Evolutionary conservation across 768 basidiomycete genomes (phyloP).

Genomic region (Omphalotus guepiniiformis): DNA sequence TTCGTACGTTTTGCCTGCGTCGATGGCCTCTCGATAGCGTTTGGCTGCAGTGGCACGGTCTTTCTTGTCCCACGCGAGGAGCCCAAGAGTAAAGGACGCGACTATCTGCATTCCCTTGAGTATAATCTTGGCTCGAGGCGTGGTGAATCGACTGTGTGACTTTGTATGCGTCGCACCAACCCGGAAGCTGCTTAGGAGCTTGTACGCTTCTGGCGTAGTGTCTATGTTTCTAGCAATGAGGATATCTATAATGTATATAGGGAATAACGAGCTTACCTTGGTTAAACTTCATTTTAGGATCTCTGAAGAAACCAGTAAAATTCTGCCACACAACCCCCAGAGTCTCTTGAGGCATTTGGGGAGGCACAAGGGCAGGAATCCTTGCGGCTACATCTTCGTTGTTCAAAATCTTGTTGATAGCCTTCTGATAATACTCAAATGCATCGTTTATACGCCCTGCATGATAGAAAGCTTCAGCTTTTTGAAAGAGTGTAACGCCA

Average conservation of each 20-base stretch:
- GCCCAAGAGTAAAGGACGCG: conserved; percentile 23
- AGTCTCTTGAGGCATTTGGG: conserved; percentile 19
- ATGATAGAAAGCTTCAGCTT: conserved; percentile 11
- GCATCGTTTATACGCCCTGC: conserved; percentile 15
- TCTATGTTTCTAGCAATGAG: conserved; percentile 2
- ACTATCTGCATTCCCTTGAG: conserved; percentile 29
- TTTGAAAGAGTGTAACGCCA: conserved; percentile 11
- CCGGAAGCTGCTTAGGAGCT: conserved; percentile 25
- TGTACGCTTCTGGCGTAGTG: conserved; percentile 25
- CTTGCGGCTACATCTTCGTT: conserved; percentile 21
- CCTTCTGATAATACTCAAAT: conserved; percentile 24
- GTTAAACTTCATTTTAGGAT: conserved; percentile 16
- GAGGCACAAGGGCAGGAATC: conserved; percentile 3
- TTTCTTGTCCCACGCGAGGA: conserved; percentile 27
- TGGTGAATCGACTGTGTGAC: conserved; percentile 18
- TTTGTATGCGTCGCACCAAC: conserved; percentile 14
- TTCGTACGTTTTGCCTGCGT: conserved; percentile 23
- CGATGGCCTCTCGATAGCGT: conserved; percentile 27
- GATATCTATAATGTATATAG: neutral
- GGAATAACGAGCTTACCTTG: conserved; percentile 1
- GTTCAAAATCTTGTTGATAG: conserved; percentile 24
- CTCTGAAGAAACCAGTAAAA: conserved; percentile 25
- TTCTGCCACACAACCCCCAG: conserved; percentile 24
- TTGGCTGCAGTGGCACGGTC: conserved; percentile 30
- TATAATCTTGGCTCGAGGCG: conserved; percentile 19